Percentiles rank a stretch among this genome's conserved stretches.
Conservation (phyloP, 1,284 basidiomycete species). For the Trichosporon sp. region DNA sequence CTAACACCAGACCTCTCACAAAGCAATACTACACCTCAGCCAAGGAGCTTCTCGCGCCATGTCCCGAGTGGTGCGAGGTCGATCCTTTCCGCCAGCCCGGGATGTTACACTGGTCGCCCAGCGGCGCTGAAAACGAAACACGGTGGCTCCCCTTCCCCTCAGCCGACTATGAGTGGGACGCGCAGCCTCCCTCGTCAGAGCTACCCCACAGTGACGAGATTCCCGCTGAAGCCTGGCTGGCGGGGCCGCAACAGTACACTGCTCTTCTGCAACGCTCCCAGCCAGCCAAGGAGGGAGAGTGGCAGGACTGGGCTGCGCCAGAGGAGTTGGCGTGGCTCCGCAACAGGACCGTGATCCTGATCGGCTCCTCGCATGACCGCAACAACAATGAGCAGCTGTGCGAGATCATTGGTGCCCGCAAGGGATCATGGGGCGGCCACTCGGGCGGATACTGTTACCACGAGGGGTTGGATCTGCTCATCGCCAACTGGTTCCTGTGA, state of each 20-base stretch:
- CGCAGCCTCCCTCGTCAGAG: constrained; percentile 21
- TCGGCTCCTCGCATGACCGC: constrained; percentile 20
- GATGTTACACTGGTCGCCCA: constrained; percentile 35
- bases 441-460: constrained; percentile 32
- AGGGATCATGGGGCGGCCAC: constrained; percentile 31
- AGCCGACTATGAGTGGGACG: background rate
- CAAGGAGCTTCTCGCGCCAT: background rate
- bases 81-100: constrained; percentile 37
- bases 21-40: constrained; percentile 5
- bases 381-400: constrained; percentile 28
- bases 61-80: constrained; percentile 16
- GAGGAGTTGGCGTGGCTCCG: too few relatives aligned
- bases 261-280: constrained; percentile 21
- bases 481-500: constrained; percentile 40
- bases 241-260: constrained; percentile 27
- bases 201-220: constrained; percentile 23
- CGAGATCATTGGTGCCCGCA: constrained; percentile 21
- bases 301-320: background rate
- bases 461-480: constrained; percentile 29
- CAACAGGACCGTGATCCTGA: background rate
- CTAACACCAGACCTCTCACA: background rate
- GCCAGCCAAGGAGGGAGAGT: constrained; percentile 19
- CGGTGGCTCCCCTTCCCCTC: constrained; percentile 37
- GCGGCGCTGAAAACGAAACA: constrained; percentile 30
- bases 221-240: constrained; percentile 23